Evolutionary conservation across 495 filamentous ascomycete species (phyloP).

Genomic region (Penicillium malachiteum): DNA sequence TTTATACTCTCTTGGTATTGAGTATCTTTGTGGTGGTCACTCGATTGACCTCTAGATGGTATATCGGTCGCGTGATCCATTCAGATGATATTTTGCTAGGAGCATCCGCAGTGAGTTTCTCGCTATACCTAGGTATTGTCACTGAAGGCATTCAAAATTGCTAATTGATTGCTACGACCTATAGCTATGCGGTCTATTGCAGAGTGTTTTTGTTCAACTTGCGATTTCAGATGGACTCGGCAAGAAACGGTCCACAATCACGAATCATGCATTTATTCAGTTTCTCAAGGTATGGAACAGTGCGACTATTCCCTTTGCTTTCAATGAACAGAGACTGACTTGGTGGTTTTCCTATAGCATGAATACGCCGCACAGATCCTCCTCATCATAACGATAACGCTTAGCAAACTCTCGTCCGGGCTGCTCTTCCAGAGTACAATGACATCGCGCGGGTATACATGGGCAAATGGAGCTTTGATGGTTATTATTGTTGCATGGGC

Average conservation of each 20-base stretch:
- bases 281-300: conserved; percentile 20
- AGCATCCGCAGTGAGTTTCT: conserved; percentile 16
- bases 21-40: conserved; percentile 21
- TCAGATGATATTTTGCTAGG: conserved; percentile 27
- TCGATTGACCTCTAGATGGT: conserved; percentile 27
- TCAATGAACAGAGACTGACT: conserved; percentile 4
- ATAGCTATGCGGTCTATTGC: conserved; percentile 22
- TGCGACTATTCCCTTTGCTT: neutral
- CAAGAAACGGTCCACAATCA: conserved; percentile 14
- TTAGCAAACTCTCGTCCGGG: conserved; percentile 24
- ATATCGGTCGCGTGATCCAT: conserved; percentile 25
- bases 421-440: conserved; percentile 27
- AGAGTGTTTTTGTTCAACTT: conserved; percentile 27
- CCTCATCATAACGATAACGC: conserved; percentile 20
- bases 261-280: conserved; percentile 1
- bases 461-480: conserved; percentile 19
- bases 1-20: conserved; percentile 27
- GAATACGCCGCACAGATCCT: conserved; percentile 32
- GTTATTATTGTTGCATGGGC: conserved; percentile 24
- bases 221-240: conserved; percentile 29
- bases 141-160: neutral
- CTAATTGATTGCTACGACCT: neutral
- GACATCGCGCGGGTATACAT: conserved; percentile 11
- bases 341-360: conserved; percentile 12
- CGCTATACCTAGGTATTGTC: neutral